phyloP scores from a whole-genome alignment of 2,329 filamentous ascomycete genomes.

The Trichoderma cornu-damae region DNA sequence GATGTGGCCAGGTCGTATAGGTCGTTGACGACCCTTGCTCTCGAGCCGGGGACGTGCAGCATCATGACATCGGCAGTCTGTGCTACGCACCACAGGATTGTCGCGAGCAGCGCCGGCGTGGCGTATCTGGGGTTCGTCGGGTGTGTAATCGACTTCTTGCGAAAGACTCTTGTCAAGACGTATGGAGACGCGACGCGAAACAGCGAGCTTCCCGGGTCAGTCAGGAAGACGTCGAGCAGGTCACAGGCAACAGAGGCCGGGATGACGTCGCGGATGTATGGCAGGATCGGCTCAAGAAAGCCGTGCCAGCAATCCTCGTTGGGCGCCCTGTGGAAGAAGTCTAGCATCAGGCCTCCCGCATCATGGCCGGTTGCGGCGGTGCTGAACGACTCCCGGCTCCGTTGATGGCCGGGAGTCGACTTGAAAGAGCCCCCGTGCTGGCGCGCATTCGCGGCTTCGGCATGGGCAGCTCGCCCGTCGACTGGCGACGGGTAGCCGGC shows the following conservation, averaged over 20 bases:
- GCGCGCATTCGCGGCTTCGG: neutral
- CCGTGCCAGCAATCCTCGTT: conserved; percentile 35
- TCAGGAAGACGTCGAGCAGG: conserved; percentile 45
- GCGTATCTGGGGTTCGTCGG: conserved; percentile 37
- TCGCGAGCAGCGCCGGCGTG: conserved; percentile 41
- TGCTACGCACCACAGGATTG: conserved; percentile 45
- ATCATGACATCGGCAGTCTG: conserved; percentile 44
- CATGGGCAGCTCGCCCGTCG: conserved; percentile 12
- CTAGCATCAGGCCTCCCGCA: conserved; percentile 19
- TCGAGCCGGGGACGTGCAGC: conserved; percentile 38
- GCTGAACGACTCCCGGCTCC: conserved; percentile 21
- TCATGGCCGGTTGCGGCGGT: conserved; percentile 20
- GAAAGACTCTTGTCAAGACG: conserved; percentile 43
- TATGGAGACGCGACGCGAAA: conserved; percentile 44
- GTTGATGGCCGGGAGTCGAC: conserved; percentile 20
- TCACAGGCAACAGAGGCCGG: conserved; percentile 41
- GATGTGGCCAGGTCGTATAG: conserved; percentile 35
- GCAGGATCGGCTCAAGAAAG: conserved; percentile 39
- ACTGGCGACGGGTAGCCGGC: conserved; percentile 28
- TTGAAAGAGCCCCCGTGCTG: conserved; percentile 22
- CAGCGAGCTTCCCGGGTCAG: conserved; percentile 39
- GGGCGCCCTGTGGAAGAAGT: conserved; percentile 26
- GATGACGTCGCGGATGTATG: conserved; percentile 36
- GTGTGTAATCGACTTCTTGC: conserved; percentile 40
- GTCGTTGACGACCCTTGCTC: conserved; percentile 37